Evolutionary conservation across 164 flowering plant species (phyloP).

Genomic region (Macadamia tetraphylla): DNA sequence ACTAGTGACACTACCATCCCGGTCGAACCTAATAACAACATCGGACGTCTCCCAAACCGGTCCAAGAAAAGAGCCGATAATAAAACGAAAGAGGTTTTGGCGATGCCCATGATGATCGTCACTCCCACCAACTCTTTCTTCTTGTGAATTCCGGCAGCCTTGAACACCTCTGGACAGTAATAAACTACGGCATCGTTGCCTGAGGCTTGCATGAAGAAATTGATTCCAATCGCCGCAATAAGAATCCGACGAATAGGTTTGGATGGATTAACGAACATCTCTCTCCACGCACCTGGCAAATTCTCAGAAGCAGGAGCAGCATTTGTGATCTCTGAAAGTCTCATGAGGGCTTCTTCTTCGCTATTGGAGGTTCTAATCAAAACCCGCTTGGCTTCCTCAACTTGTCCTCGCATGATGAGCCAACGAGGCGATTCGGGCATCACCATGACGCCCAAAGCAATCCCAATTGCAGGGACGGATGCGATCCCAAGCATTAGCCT

Average conservation of each 20-base stretch:
- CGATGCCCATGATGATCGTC: conserved; percentile 66
- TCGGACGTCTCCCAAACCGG: conserved; percentile 63
- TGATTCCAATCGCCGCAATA: conserved; percentile 64
- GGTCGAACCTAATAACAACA: conserved; percentile 50
- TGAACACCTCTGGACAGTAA: conserved; percentile 72
- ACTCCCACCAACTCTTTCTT: conserved; percentile 36
- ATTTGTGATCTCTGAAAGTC: conserved; percentile 45
- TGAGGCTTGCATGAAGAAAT: conserved; percentile 92
- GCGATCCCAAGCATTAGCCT: conserved; percentile 76
- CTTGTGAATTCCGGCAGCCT: conserved; percentile 49
- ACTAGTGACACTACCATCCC: conserved; percentile 56
- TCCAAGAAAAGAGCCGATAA: conserved; percentile 63
- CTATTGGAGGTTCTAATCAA: conserved; percentile 37
- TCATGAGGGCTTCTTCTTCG: conserved; percentile 46
- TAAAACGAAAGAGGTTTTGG: conserved; percentile 54
- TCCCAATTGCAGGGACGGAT: conserved; percentile 47
- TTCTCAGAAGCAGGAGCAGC: conserved; percentile 15
- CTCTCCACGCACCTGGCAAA: conserved; percentile 59
- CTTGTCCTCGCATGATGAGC: conserved; percentile 61
- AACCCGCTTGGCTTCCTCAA: conserved; percentile 48
- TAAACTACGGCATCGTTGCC: conserved; percentile 87
- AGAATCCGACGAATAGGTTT: conserved; percentile 48
- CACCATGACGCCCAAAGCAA: conserved; percentile 39
- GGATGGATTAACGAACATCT: conserved; percentile 45
- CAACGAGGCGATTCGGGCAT: conserved; percentile 96